Percentiles rank a stretch among this genome's conserved stretches.
These are phyloP conservation scores for Inga oerstediana DNA, from an alignment of 306 rosid species.

Conservation along the genomic window DNA sequence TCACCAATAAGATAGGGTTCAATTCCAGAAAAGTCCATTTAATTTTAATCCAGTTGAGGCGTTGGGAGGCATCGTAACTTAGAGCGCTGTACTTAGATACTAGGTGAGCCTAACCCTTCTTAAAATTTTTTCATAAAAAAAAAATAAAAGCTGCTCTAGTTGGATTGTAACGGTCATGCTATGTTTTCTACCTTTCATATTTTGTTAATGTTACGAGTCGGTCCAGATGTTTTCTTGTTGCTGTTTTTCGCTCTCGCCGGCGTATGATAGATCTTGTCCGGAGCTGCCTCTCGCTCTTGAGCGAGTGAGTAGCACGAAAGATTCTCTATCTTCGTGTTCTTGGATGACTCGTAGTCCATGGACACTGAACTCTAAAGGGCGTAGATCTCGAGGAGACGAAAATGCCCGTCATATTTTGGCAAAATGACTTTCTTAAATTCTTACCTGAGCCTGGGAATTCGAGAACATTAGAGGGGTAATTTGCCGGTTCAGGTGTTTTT, in stretches of 20 bases:
- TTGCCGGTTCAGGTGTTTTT: slow-evolving; percentile 22
- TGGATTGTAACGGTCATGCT: not conserved
- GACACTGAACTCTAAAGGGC: slow-evolving; percentile 27
- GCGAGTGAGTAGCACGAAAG: slow-evolving; percentile 53
- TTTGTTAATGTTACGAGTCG: not conserved
- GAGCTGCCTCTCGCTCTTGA: slow-evolving; percentile 43
- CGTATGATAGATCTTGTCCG: slow-evolving; percentile 39
- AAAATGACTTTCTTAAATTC: slow-evolving; percentile 20
- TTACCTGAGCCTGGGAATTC: slow-evolving; percentile 35
- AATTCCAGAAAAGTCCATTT: too few relatives aligned
- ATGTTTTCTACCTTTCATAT: not conserved
- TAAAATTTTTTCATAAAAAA: too few relatives aligned
- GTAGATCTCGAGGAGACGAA: slow-evolving; percentile 77
- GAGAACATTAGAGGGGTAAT: slow-evolving; percentile 35
- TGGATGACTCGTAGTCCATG: slow-evolving; percentile 47
- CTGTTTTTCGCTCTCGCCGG: slow-evolving; percentile 27
- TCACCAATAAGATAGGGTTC: too few relatives aligned
- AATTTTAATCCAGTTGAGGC: too few relatives aligned
- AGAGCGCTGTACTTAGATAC: too few relatives aligned
- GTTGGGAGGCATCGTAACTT: too few relatives aligned
- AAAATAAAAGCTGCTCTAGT: not conserved
- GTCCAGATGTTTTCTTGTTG: slow-evolving; percentile 33
- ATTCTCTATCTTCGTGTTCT: slow-evolving; percentile 43
- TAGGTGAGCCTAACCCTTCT: too few relatives aligned
- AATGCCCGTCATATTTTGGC: slow-evolving; percentile 38